Evolutionary conservation across 768 basidiomycete species (phyloP).

Genomic region (Boletus edulis): DNA sequence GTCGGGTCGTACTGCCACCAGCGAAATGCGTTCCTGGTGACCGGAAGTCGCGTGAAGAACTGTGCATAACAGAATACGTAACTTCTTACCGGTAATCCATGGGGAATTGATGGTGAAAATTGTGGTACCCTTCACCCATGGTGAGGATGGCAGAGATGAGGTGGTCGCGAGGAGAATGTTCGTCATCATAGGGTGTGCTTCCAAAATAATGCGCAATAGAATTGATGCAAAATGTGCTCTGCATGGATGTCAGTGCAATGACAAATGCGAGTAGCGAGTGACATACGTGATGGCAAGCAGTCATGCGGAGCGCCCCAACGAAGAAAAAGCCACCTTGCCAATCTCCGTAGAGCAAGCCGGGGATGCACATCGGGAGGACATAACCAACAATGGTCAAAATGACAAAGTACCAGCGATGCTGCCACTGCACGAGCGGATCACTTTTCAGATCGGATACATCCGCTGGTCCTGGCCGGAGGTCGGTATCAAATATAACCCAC

Average conservation of each 20-base stretch:
- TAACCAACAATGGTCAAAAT: conserved; percentile 69
- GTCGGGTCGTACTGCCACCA: conserved; percentile 77
- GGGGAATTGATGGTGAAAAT: conserved; percentile 88
- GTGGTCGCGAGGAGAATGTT: conserved; percentile 72
- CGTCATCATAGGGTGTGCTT: conserved; percentile 79
- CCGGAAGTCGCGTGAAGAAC: conserved; percentile 3
- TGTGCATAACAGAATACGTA: background rate
- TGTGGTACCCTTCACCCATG: conserved; percentile 66
- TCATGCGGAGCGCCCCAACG: conserved; percentile 66
- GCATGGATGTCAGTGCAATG: background rate
- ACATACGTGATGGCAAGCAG: conserved; percentile 79
- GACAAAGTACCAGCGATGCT: conserved; percentile 70
- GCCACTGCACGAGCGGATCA: conserved; percentile 71
- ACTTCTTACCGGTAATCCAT: conserved; percentile 50
- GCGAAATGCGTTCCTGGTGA: conserved; percentile 59
- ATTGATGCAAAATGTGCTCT: conserved; percentile 89
- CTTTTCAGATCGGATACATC: conserved; percentile 72
- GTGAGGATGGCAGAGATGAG: conserved; percentile 80
- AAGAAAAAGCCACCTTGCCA: conserved; percentile 78
- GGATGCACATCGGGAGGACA: conserved; percentile 62
- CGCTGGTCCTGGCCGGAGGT: conserved; percentile 64
- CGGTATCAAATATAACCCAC: conserved; percentile 82
- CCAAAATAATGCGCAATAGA: conserved; percentile 87
- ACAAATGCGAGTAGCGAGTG: background rate
- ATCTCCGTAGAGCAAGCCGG: conserved; percentile 72